Evolutionary conservation across 2,329 filamentous ascomycete genomes (phyloP), one percentile per base, ranked within the genome.

Genomic region (Trichoderma hamatum): DNA sequence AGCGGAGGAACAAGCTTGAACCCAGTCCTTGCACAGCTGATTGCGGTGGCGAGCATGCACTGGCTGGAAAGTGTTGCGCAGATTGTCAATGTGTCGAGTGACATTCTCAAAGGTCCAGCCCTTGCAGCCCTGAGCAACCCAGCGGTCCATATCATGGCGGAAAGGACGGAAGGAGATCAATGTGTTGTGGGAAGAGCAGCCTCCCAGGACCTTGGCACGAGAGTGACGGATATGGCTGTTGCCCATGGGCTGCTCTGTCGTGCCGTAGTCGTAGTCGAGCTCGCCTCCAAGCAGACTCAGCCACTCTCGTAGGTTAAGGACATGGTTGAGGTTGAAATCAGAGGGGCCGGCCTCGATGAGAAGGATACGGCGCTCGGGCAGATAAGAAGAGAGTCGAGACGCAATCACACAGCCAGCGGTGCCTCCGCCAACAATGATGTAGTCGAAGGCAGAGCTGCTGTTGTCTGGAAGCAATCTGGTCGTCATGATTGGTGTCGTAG

Each of bases 161-260:
- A 97, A 96, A 9, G 94, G 93, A 30, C 93, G 89, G 87, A 97
- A 97, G 21, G 92, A 96, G 80, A 97, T 97, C 75, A 97, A 85
- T 24, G 94, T 97, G 82, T 97, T 97, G 86, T 97, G 94, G 70
- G 92, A 95, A 55, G 93, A 96, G 85, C 94, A 97, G 73, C 94
- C 94, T 74, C 94, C 94, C 34, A 97, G 87, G 49, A 97, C 93
- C 84, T 97, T 97, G 72, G 94, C 94, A 71, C 94, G 90, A 16
- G 94, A 96, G 83, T 97, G 94, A 72, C 93, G 90, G 82, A 97
- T 97, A 82, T 93, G 87, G 68, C 92, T 96, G 84, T 97, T 97
- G 77, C 93, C 93, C 83, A 89, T 96, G 72, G 93, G 93, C 83
- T 97, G 94, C 82, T 96, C 93, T 59, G 90, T 93, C 51, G 93